Conservation (phyloP, 148 eudicot genomes). For the Beta vulgaris region DNA sequence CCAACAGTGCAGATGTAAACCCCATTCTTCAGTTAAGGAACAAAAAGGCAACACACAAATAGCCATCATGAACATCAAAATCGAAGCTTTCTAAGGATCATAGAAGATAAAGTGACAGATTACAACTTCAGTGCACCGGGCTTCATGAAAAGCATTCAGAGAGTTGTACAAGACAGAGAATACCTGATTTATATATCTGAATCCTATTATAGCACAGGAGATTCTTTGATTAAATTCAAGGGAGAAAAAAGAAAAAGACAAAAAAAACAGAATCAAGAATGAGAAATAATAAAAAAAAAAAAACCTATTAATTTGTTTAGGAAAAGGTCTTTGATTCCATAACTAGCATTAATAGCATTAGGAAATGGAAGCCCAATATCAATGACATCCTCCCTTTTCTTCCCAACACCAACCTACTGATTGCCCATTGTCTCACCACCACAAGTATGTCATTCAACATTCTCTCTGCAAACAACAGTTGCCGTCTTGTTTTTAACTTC, state of each 20-base stretch:
- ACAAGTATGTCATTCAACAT: not conserved
- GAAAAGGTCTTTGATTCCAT: not conserved
- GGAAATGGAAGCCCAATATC: not conserved
- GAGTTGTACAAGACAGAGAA: not conserved
- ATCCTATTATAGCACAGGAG: not conserved
- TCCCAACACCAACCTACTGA: not conserved
- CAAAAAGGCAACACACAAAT: conserved; percentile 6
- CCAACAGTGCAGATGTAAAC: conserved; percentile 10
- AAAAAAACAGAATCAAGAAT: not conserved
- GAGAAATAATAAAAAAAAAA: too few species aligned
- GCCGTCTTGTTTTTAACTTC: not conserved
- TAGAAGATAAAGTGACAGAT: not conserved
- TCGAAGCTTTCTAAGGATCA: not conserved
- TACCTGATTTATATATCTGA: not conserved
- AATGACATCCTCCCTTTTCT: not conserved
- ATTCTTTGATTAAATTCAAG: not conserved
- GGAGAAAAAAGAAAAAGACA: not conserved
- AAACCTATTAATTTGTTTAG: not conserved
- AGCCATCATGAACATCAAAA: not conserved
- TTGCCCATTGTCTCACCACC: not conserved
- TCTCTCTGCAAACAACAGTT: not conserved
- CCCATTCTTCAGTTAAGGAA: conserved; percentile 2
- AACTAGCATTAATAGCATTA: not conserved
- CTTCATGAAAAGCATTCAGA: not conserved
- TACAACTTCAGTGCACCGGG: not conserved